Evolutionary conservation across 148 eudicot species (phyloP).

Genomic region (Dysphania ambrosioides): DNA sequence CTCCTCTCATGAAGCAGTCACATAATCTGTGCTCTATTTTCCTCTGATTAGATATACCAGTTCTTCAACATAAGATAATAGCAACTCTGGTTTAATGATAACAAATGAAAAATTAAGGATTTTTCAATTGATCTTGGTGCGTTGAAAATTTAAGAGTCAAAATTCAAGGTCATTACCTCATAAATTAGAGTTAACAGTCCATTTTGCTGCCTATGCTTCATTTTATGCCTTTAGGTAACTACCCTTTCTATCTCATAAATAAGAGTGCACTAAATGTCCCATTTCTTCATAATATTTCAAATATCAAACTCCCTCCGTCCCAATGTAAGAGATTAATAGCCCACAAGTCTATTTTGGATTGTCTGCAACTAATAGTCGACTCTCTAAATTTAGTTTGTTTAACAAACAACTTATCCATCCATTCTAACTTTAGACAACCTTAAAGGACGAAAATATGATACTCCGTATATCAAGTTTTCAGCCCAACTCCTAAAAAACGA

Average conservation of each 20-base stretch:
- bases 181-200: neutral
- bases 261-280: neutral
- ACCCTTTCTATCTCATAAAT: neutral
- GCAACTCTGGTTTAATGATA: too few species aligned
- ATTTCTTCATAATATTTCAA: neutral
- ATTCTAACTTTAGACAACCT: too few species aligned
- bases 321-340: neutral
- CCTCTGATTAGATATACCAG: neutral
- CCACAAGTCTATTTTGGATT: neutral
- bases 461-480: too few species aligned
- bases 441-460: too few species aligned
- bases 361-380: neutral
- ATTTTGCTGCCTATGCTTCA: neutral
- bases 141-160: neutral
- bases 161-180: neutral
- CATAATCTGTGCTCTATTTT: neutral
- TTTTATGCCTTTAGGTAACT: neutral
- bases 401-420: too few species aligned
- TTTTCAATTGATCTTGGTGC: neutral
- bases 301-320: neutral
- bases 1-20: too few species aligned
- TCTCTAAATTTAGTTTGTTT: too few species aligned
- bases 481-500: neutral
- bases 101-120: too few species aligned
- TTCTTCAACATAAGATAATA: too few species aligned